These are phyloP conservation scores for Aegilops bicornis DNA, from an alignment of 176 grass and related monocot species.

Conservation along the genomic window DNA sequence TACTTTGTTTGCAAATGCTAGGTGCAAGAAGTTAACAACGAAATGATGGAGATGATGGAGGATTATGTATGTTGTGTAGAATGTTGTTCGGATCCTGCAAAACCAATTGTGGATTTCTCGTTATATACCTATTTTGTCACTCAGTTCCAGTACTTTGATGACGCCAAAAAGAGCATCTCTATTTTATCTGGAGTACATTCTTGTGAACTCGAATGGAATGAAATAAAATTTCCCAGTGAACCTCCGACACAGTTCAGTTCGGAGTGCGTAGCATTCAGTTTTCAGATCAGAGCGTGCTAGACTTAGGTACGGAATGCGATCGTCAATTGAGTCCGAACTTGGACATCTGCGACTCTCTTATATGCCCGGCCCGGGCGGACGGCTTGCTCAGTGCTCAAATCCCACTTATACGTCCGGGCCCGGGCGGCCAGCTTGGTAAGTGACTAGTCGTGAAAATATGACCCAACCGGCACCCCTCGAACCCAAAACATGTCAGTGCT, in stretches of 20 bases:
- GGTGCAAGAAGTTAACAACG: background rate
- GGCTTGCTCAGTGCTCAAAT: too few species aligned
- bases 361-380: too few species aligned
- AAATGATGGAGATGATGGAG: background rate
- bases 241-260: background rate
- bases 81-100: background rate
- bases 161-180: background rate
- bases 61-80: background rate
- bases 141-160: background rate
- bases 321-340: background rate
- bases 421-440: too few species aligned
- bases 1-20: background rate
- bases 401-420: too few species aligned
- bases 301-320: background rate
- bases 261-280: background rate
- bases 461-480: too few species aligned
- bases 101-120: background rate
- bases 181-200: too few species aligned
- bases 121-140: background rate
- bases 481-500: too few species aligned
- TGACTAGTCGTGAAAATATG: too few species aligned
- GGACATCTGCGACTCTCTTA: too few species aligned
- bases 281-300: background rate
- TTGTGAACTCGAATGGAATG: background rate
- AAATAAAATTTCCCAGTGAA: background rate